Percentiles rank a stretch among this genome's conserved stretches.
These are phyloP conservation scores for Quercus agrifolia DNA, from an alignment of 306 rosid genomes.

Conservation along the genomic window DNA sequence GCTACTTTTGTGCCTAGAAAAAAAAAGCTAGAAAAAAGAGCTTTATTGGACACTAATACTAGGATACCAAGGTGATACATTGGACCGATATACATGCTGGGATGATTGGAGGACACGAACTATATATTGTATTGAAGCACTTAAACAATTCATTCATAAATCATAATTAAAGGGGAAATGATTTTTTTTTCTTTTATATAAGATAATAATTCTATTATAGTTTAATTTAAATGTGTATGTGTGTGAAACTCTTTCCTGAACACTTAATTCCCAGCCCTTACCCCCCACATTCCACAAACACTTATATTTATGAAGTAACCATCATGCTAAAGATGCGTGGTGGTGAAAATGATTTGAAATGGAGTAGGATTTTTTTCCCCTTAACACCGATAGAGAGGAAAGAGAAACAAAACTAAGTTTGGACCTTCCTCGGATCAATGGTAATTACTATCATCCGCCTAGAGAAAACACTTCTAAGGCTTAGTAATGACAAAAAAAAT, in stretches of 20 bases:
- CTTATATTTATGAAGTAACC: too few relatives aligned
- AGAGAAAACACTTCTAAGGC: too few relatives aligned
- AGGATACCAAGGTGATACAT: not conserved
- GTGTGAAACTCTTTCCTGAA: too few relatives aligned
- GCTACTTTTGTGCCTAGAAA: not conserved
- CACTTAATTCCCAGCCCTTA: accelerated
- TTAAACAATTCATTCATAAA: too few relatives aligned
- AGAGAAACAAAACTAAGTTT: too few relatives aligned
- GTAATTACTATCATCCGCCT: too few relatives aligned
- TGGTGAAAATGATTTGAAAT: not conserved
- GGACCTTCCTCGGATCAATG: too few relatives aligned
- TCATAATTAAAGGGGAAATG: not conserved
- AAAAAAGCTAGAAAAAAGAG: not conserved
- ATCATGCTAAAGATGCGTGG: accelerated
- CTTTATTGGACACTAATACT: not conserved
- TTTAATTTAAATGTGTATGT: too few relatives aligned
- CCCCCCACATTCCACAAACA: too few relatives aligned
- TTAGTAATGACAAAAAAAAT: too few relatives aligned
- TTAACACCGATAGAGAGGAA: not conserved
- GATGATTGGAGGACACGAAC: not conserved
- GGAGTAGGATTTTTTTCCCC: not conserved
- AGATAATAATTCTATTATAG: too few relatives aligned
- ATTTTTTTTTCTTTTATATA: too few relatives aligned
- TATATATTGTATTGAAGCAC: not conserved
- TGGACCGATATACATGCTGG: not conserved